Percentiles rank a stretch among this genome's conserved stretches.
These are phyloP conservation scores for Waltergamsia citrina DNA, from an alignment of 2,329 filamentous ascomycete genomes.

Conservation along the genomic window DNA sequence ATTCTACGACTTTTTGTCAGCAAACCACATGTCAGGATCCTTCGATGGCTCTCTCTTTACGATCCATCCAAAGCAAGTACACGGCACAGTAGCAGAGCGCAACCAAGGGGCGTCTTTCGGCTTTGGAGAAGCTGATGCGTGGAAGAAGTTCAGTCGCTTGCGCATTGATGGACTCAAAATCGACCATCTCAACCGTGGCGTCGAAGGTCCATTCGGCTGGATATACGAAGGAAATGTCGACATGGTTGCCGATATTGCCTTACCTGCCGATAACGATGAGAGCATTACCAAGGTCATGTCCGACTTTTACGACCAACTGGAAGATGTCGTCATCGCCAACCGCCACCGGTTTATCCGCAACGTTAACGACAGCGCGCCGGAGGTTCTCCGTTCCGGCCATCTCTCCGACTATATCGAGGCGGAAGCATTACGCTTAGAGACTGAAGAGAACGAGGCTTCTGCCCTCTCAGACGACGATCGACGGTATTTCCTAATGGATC, in stretches of 20 bases:
- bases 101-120: constrained; percentile 44
- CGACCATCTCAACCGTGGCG: constrained; percentile 88
- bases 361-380: constrained; percentile 17
- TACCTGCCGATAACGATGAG: constrained; percentile 79
- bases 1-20: constrained; percentile 94
- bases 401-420: constrained; percentile 18
- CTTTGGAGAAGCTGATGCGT: constrained; percentile 59
- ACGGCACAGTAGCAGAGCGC: constrained; percentile 59
- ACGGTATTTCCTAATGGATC: constrained; percentile 83
- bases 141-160: constrained; percentile 93
- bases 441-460: too few species aligned
- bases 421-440: too few species aligned
- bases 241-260: constrained; percentile 91
- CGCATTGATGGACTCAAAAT: constrained; percentile 91
- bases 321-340: constrained; percentile 80
- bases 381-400: constrained; percentile 19
- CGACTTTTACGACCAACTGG: constrained; percentile 94
- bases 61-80: constrained; percentile 87
- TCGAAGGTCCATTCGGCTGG: constrained; percentile 93
- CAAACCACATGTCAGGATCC: constrained; percentile 91
- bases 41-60: constrained; percentile 95
- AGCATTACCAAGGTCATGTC: constrained; percentile 89
- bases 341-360: constrained; percentile 53
- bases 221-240: constrained; percentile 96
- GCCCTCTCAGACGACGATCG: too few species aligned